Conservation (phyloP, 768 basidiomycete genomes). For the Suillus hirtellus region DNA sequence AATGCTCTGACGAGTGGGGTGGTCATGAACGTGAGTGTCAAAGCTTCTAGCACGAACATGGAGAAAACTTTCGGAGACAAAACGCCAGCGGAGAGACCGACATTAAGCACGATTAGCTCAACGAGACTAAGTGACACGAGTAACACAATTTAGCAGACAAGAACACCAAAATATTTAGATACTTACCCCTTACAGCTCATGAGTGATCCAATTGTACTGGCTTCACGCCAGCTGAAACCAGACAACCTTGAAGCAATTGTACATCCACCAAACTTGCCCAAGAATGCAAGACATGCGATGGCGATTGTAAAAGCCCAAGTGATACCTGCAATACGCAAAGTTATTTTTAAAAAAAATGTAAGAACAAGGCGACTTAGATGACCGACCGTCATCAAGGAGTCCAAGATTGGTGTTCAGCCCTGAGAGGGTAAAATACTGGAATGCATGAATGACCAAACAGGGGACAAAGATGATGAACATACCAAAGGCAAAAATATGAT, state of each 20-base stretch:
- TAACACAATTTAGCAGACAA: conserved; percentile 6
- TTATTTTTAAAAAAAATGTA: not conserved
- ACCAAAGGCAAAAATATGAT: conserved; percentile 89
- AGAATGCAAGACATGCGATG: conserved; percentile 76
- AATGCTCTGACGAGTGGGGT: conserved; percentile 69
- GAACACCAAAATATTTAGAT: not conserved
- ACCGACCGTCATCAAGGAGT: conserved; percentile 69
- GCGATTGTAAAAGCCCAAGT: conserved; percentile 90
- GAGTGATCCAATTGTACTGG: conserved; percentile 80
- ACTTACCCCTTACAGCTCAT: conserved; percentile 94
- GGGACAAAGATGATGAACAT: conserved; percentile 7
- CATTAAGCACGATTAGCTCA: conserved; percentile 94
- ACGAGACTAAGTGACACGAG: conserved; percentile 59
- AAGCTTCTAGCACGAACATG: conserved; percentile 90
- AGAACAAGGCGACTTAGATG: not conserved
- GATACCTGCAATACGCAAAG: conserved; percentile 42
- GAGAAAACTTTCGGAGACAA: conserved; percentile 79
- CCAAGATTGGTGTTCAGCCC: conserved; percentile 90
- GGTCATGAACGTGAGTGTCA: conserved; percentile 83
- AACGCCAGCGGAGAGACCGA: conserved; percentile 82
- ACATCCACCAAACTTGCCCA: conserved; percentile 90
- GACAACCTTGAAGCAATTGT: conserved; percentile 62
- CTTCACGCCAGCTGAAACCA: conserved; percentile 80
- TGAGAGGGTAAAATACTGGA: conserved; percentile 87
- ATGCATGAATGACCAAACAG: conserved; percentile 4